A percentile compares a stretch with the other conserved stretches of the same genome.
phyloP scores from a whole-genome alignment of 805 yeast species.

The Wickerhamomyces rabaulensis region DNA sequence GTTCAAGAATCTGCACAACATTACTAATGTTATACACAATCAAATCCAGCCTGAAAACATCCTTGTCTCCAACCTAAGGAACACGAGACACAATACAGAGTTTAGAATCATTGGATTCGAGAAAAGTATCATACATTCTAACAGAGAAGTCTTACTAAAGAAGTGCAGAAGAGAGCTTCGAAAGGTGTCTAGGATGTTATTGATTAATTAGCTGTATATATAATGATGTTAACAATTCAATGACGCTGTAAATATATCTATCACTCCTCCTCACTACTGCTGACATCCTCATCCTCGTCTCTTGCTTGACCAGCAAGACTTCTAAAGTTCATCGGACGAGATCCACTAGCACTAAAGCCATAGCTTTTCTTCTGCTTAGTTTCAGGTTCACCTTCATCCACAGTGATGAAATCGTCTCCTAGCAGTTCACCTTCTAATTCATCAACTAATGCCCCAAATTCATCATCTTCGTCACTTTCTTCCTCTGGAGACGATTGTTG shows the following conservation, averaged over 20 bases:
- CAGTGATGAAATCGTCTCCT: slow-evolving; percentile 6
- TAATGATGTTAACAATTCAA: too few relatives aligned
- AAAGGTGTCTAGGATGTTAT: too few relatives aligned
- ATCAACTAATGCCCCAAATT: slow-evolving; percentile 18
- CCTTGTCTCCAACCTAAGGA: too few relatives aligned
- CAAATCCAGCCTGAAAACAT: too few relatives aligned
- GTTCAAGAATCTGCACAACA: too few relatives aligned
- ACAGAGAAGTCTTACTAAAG: too few relatives aligned
- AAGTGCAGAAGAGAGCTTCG: too few relatives aligned
- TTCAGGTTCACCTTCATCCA: slow-evolving; percentile 6
- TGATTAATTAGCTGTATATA: too few relatives aligned
- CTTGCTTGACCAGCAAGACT: slow-evolving; percentile 16
- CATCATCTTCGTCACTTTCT: slow-evolving; percentile 13
- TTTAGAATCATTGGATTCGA: too few relatives aligned
- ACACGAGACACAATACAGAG: too few relatives aligned
- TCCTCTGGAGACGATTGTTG: slow-evolving; percentile 3
- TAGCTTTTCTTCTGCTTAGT: background rate
- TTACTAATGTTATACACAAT: too few relatives aligned
- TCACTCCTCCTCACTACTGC: slow-evolving; percentile 22
- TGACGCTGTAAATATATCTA: background rate
- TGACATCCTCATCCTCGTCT: slow-evolving; percentile 20
- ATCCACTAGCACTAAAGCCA: background rate
- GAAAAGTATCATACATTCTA: too few relatives aligned
- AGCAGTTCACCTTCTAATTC: slow-evolving; percentile 21
- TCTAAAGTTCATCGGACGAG: slow-evolving; percentile 21